A percentile compares a stretch with the other conserved stretches of the same genome.
These are phyloP conservation scores for Chenopodium suecicum DNA, from an alignment of 148 eudicot species.

Conservation along the genomic window DNA sequence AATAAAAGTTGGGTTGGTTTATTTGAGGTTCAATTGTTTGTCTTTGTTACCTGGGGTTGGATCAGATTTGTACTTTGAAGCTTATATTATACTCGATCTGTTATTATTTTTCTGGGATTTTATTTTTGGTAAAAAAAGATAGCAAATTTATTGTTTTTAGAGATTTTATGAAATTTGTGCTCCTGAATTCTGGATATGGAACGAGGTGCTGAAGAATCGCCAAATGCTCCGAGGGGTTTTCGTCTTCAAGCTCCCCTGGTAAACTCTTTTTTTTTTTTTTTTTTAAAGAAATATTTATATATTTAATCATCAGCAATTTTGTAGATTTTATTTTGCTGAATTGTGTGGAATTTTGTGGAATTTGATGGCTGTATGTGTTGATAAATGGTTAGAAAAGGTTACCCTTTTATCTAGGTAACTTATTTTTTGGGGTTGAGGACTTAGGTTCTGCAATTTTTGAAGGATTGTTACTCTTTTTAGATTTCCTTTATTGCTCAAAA, in stretches of 20 bases:
- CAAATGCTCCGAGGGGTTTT: constrained; percentile 58
- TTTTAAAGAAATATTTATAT: too few relatives aligned
- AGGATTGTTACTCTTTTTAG: background rate
- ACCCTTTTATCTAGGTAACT: background rate
- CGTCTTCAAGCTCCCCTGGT: constrained; percentile 88
- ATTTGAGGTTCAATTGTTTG: background rate
- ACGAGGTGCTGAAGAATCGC: constrained; percentile 50
- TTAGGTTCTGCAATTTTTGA: background rate
- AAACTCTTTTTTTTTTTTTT: constrained; percentile 25
- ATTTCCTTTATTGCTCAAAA: background rate
- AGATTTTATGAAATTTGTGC: constrained; percentile 20
- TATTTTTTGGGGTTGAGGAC: background rate
- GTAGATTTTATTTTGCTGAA: constrained; percentile 5
- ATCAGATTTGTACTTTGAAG: constrained; percentile 23
- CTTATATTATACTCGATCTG: constrained; percentile 16
- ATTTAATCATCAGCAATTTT: constrained; percentile 16
- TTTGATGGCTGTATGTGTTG: constrained; percentile 12
- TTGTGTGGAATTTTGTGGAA: background rate
- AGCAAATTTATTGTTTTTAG: background rate
- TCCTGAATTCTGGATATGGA: constrained; percentile 31
- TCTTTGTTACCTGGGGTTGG: constrained; percentile 8
- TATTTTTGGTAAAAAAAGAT: background rate
- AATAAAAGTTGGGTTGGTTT: background rate
- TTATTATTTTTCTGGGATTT: constrained; percentile 5
- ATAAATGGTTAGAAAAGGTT: background rate